Percentiles rank a stretch among this genome's conserved stretches.
Evolutionary conservation across 345 rosid species (phyloP).

Genomic region (Sapria himalayana): DNA sequence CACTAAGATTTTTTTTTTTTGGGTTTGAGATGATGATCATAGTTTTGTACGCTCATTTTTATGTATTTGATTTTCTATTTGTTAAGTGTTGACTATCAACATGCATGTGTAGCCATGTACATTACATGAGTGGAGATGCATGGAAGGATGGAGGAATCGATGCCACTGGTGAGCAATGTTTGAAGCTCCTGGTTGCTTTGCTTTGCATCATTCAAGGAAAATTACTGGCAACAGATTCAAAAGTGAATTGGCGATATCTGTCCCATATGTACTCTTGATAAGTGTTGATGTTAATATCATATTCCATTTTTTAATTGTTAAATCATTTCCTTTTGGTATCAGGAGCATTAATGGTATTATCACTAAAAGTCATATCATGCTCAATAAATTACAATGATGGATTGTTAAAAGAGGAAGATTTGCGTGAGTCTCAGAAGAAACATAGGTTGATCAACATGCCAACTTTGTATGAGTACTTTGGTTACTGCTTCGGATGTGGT

Average conservation of each 20-base stretch:
- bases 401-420: slow-evolving; percentile 49
- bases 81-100: slow-evolving; percentile 15
- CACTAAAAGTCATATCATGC: slow-evolving; percentile 86
- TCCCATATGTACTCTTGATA: no score
- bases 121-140: slow-evolving; percentile 99
- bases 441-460: slow-evolving; percentile 47
- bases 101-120: slow-evolving; percentile 52
- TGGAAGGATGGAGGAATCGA: slow-evolving; percentile 99
- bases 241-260: no score
- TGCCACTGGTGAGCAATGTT: slow-evolving; percentile 53
- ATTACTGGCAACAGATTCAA: neutral
- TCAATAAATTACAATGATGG: slow-evolving; percentile 79
- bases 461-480: slow-evolving; percentile 61
- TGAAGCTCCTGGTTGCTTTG: slow-evolving; percentile 1
- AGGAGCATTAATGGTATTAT: slow-evolving; percentile 96
- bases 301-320: neutral
- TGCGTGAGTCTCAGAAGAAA: slow-evolving; percentile 72
- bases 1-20: no score
- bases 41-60: no score
- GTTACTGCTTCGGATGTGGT: slow-evolving; percentile 87
- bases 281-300: neutral
- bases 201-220: neutral
- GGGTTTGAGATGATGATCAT: no score
- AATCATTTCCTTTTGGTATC: slow-evolving; percentile 1
- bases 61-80: slow-evolving; percentile 6